Conservation (phyloP, 164 flowering plant species). For the Piper longum region DNA sequence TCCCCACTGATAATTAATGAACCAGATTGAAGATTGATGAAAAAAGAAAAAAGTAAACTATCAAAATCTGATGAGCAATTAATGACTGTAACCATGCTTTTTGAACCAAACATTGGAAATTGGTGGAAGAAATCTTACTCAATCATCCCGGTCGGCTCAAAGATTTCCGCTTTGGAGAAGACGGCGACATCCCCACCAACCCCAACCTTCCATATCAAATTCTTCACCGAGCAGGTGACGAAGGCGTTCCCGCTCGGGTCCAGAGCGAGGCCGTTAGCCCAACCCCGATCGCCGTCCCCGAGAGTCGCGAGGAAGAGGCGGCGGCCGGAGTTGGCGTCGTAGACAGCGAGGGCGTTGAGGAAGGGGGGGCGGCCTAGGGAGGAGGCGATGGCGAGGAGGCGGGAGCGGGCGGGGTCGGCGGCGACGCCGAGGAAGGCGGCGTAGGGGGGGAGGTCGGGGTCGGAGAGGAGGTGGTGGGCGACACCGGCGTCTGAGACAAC, state of each 20-base stretch:
- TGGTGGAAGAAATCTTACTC: not conserved
- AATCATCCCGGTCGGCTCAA: slow-evolving; percentile 12
- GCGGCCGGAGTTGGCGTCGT: slow-evolving; percentile 44
- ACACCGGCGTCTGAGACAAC: slow-evolving; percentile 67
- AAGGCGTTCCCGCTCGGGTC: slow-evolving; percentile 68
- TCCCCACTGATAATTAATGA: too few relatives aligned
- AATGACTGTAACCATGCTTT: too few relatives aligned
- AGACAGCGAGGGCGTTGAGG: slow-evolving; percentile 36
- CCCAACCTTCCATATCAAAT: slow-evolving; percentile 61
- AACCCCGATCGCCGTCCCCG: slow-evolving; percentile 12
- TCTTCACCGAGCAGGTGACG: slow-evolving; percentile 48
- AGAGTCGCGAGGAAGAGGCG: slow-evolving; percentile 52
- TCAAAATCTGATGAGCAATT: too few relatives aligned
- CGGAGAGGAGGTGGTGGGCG: slow-evolving; percentile 33
- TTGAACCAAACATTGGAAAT: too few relatives aligned
- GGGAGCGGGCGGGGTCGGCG: slow-evolving; percentile 31
- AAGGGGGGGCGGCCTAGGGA: slow-evolving; percentile 23
- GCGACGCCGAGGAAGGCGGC: slow-evolving; percentile 43
- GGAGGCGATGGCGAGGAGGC: slow-evolving; percentile 54
- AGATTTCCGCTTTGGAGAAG: slow-evolving; percentile 39
- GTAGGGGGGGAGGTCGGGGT: slow-evolving; percentile 48
- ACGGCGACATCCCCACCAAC: slow-evolving; percentile 31
- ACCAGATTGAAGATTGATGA: too few relatives aligned
- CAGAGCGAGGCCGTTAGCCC: slow-evolving; percentile 54
- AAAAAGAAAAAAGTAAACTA: too few relatives aligned